phyloP scores from a whole-genome alignment of 768 basidiomycete species.

The Zangia roseola region DNA sequence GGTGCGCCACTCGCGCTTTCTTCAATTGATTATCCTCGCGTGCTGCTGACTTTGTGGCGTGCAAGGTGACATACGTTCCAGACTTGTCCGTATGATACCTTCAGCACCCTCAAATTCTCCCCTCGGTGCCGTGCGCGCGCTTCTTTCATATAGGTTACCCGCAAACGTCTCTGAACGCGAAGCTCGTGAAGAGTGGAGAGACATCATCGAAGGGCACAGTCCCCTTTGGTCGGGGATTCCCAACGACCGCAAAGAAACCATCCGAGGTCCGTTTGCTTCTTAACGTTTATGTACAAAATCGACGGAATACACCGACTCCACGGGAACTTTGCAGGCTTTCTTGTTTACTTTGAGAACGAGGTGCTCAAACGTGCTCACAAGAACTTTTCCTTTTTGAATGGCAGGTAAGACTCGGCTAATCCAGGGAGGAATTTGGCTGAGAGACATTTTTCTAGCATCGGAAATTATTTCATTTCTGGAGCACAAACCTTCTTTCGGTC shows the following conservation, averaged over 20 bases:
- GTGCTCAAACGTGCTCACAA: constrained; percentile 88
- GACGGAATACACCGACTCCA: constrained; percentile 1
- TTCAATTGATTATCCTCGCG: constrained; percentile 11
- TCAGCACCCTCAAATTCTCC: constrained; percentile 55
- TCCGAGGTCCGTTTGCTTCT: constrained; percentile 58
- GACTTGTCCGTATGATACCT: constrained; percentile 87
- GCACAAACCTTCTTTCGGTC: constrained; percentile 90
- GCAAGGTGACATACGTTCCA: constrained; percentile 83
- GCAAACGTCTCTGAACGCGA: constrained; percentile 63
- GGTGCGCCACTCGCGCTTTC: constrained; percentile 41
- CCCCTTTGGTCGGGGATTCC: constrained; percentile 83
- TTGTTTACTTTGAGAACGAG: constrained; percentile 90
- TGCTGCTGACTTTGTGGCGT: constrained; percentile 3
- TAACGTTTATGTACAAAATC: neutral
- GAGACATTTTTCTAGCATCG: constrained; percentile 50
- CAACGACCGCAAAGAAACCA: constrained; percentile 85
- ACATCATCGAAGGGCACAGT: constrained; percentile 87
- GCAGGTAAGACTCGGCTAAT: constrained; percentile 49
- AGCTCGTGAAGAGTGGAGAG: constrained; percentile 88
- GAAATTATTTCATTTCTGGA: constrained; percentile 89
- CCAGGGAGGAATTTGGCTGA: neutral
- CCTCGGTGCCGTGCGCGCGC: constrained; percentile 67
- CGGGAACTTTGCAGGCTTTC: constrained; percentile 58
- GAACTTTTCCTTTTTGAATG: constrained; percentile 91
- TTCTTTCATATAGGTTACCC: constrained; percentile 82